These are phyloP conservation scores for Salvia sclarea DNA, from an alignment of 305 asterid species.

Conservation along the genomic window DNA sequence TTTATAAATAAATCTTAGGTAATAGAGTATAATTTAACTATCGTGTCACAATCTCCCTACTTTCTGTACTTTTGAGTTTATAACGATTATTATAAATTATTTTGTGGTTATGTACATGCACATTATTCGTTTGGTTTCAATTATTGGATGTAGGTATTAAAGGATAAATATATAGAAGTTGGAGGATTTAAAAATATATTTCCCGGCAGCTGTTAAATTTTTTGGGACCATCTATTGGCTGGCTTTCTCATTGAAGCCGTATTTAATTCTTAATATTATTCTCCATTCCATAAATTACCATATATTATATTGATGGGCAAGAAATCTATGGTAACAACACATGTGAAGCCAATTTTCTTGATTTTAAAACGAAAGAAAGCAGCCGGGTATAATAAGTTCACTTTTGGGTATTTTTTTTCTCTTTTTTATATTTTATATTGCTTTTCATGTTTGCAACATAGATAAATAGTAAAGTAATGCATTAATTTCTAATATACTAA, in stretches of 20 bases:
- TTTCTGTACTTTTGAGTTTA: constrained; percentile 23
- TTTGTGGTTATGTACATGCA: constrained; percentile 27
- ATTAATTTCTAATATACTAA: too few relatives aligned
- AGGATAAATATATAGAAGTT: constrained; percentile 9
- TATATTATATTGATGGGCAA: constrained; percentile 24
- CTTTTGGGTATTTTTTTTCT: background rate
- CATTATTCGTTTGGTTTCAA: constrained; percentile 39
- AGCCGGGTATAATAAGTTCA: background rate
- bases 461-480: too few relatives aligned
- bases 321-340: constrained; percentile 29
- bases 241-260: constrained; percentile 29
- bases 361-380: background rate
- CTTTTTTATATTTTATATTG: too few relatives aligned
- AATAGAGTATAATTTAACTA: constrained; percentile 15
- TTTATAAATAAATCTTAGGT: background rate
- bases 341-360: constrained; percentile 29
- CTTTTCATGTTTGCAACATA: too few relatives aligned
- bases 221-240: constrained; percentile 39
- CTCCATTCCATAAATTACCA: constrained; percentile 23
- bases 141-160: constrained; percentile 39
- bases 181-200: constrained; percentile 27
- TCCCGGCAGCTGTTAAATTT: constrained; percentile 34
- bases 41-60: constrained; percentile 29
- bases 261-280: constrained; percentile 23
- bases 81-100: background rate